These are phyloP conservation scores for Porodaedalea pini DNA, from an alignment of 1,284 basidiomycete species.

Conservation along the genomic window DNA sequence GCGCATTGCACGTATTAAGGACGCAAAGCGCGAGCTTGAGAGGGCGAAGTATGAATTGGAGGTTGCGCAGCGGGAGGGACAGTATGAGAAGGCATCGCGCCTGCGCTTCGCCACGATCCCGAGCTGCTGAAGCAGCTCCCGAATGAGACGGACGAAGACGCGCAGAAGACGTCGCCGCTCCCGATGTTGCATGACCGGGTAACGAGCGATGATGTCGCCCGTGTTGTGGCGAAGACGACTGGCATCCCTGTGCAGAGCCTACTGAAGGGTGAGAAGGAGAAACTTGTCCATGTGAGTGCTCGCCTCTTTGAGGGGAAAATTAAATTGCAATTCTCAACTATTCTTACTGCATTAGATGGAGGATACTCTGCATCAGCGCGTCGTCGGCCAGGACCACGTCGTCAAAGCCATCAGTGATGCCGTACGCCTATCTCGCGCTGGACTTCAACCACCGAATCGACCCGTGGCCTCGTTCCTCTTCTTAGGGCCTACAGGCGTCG, in stretches of 20 bases:
- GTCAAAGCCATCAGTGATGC: slow-evolving; percentile 81
- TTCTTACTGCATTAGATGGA: slow-evolving; percentile 79
- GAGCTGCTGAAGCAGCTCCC: slow-evolving; percentile 76
- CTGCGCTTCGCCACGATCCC: slow-evolving; percentile 86
- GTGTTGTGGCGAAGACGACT: slow-evolving; percentile 85
- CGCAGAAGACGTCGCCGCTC: slow-evolving; percentile 42
- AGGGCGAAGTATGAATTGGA: slow-evolving; percentile 83
- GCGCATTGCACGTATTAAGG: slow-evolving; percentile 75
- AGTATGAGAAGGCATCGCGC: slow-evolving; percentile 78
- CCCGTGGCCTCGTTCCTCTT: slow-evolving; percentile 93
- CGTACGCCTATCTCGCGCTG: slow-evolving; percentile 87
- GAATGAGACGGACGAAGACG: slow-evolving; percentile 45
- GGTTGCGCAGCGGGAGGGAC: slow-evolving; percentile 81
- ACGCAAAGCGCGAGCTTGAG: slow-evolving; percentile 77
- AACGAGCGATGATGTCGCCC: slow-evolving; percentile 83
- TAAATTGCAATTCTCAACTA: slow-evolving; percentile 9
- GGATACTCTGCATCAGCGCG: slow-evolving; percentile 65
- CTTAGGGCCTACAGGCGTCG: slow-evolving; percentile 85
- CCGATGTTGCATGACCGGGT: slow-evolving; percentile 83
- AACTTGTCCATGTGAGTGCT: slow-evolving; percentile 74
- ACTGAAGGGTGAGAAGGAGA: slow-evolving; percentile 86
- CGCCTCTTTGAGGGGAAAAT: not conserved
- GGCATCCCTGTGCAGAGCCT: slow-evolving; percentile 90
- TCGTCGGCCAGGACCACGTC: slow-evolving; percentile 88
- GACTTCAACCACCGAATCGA: slow-evolving; percentile 80